These are phyloP conservation scores for Diplosphaera chodatii DNA, from an alignment of 139 green algal genomes.

Conservation along the genomic window DNA sequence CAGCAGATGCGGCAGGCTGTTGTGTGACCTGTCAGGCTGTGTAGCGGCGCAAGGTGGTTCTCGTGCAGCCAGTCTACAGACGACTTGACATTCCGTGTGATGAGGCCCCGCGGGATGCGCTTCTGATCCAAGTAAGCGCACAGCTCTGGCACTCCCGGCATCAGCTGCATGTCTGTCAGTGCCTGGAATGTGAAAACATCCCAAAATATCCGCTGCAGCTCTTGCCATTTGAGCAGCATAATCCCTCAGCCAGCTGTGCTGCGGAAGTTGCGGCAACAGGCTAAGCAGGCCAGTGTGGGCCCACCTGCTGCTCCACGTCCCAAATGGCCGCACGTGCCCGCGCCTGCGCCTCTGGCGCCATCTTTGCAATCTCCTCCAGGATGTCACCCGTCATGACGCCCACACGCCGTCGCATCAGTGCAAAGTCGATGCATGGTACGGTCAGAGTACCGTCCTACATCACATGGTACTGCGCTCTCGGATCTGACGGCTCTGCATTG, in stretches of 20 bases:
- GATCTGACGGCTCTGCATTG: too few species aligned
- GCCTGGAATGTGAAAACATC: too few species aligned
- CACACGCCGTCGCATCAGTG: conserved; percentile 5
- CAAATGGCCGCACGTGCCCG: conserved; percentile 28
- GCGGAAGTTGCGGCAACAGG: background rate
- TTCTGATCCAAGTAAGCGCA: conserved; percentile 44
- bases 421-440: conserved; percentile 29
- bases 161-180: conserved; percentile 64
- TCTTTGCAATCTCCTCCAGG: conserved; percentile 45
- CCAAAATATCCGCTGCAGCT: too few species aligned
- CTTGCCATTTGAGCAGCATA: too few species aligned
- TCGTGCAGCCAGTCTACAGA: conserved; percentile 52
- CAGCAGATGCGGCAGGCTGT: too few species aligned
- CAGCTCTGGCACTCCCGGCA: conserved; percentile 66
- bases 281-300: too few species aligned
- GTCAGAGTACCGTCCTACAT: conserved; percentile 20
- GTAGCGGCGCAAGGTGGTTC: conserved; percentile 24
- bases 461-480: too few species aligned
- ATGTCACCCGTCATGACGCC: conserved; percentile 35
- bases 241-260: too few species aligned
- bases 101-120: conserved; percentile 52
- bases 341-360: conserved; percentile 20
- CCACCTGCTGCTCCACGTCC: conserved; percentile 53
- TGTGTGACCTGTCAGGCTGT: conserved; percentile 1
- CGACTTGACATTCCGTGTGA: conserved; percentile 60